phyloP scores from a whole-genome alignment of 768 basidiomycete genomes.

The Tulasnella calospora region DNA sequence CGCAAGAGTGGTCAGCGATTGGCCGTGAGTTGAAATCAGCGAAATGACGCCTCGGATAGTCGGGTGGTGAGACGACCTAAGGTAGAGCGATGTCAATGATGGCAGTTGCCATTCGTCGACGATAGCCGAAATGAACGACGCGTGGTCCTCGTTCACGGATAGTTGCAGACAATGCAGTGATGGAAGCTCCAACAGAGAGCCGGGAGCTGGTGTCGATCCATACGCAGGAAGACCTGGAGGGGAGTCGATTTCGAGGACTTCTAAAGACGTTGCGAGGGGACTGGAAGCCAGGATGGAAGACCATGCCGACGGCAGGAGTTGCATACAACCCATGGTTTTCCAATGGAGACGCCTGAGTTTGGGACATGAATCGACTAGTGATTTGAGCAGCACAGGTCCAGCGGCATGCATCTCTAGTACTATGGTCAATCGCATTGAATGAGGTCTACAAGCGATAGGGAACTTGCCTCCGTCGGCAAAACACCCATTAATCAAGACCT shows the following conservation, averaged over 20 bases:
- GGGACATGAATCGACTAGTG: background rate
- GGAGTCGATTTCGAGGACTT: background rate
- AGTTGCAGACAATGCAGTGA: background rate
- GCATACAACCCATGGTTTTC: background rate
- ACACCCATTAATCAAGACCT: background rate
- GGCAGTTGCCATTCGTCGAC: background rate
- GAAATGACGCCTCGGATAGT: background rate
- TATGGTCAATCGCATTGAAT: background rate
- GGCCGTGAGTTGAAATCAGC: background rate
- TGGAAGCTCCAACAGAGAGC: background rate
- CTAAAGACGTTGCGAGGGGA: background rate
- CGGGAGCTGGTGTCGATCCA: background rate
- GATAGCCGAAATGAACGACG: background rate
- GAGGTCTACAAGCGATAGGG: background rate
- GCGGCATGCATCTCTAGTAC: background rate
- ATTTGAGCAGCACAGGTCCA: background rate
- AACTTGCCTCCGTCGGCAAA: background rate
- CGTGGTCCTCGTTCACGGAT: background rate
- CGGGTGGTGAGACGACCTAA: background rate
- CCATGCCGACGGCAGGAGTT: background rate
- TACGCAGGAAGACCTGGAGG: background rate
- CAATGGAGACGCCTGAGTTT: background rate
- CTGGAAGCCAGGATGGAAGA: background rate
- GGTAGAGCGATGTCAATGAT: background rate
- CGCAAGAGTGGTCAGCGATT: background rate